Base-by-base conservation (phyloP, 2,329 filamentous ascomycete species). In the Penicillium sclerotiorum region DNA sequence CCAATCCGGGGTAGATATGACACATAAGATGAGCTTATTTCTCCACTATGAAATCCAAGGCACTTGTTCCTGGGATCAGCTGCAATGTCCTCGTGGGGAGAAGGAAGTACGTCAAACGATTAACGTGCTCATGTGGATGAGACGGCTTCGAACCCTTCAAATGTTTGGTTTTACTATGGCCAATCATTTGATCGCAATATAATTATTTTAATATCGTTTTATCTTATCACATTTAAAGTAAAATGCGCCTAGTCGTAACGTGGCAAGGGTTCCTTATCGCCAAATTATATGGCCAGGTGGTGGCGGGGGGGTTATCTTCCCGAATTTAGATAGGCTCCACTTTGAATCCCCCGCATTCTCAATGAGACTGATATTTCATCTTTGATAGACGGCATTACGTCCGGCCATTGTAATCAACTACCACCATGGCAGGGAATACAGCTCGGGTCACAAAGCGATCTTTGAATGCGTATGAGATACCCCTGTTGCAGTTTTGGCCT, bases 401-500 rank as follows among this genome's bases (percentile, higher is more conserved):
- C 48, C 45, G 41, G 23, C 13, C 6, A 21, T 30, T 13, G 8
- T n/a, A n/a, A n/a, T n/a, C 15, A 8, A 37, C 38, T 7, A 30
- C 17, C 25, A 12, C n/a, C 17, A 47, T 47, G 45, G 45, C 25
- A 23, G 36, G 45, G 27, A 47, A 47, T 21, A 32, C 17, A 32
- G 7, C 35, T 8, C 9, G 23, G 17, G n/a, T 68, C n/a, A 56
- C 64, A 38, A 70, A 70, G 46, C 58, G 68, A 41, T 67, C 63
- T 3, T 54, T 62, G 21, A 70, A 70, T 59, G 68, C 68, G 66
- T 69, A 38, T 18, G 35, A 41, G 5, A 18, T 22, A 25, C 1
- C 5, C 21, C 12, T 8, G 0, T 38, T 17, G 8, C 20, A n/a
- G 41, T 13, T 9, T 6, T 18, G 18, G 12, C 41, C 25, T 43